These are phyloP conservation scores for Fimicolochytrium jonesii DNA, from an alignment of 192 early-diverging fungal species.

Conservation along the genomic window DNA sequence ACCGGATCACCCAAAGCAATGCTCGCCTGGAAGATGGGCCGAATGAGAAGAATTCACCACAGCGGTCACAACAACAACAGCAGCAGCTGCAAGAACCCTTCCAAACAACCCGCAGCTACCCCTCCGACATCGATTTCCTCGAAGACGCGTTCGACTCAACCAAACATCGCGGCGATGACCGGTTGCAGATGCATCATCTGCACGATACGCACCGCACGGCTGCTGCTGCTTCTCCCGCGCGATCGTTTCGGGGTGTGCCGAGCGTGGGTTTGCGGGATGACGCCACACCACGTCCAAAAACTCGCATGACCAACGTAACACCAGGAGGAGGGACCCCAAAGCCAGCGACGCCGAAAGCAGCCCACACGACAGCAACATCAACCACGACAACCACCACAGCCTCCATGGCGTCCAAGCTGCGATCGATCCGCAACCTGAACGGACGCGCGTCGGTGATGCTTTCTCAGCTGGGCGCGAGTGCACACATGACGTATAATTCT, in stretches of 20 bases:
- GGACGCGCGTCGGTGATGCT: constrained; percentile 11
- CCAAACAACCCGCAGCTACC: constrained; percentile 22
- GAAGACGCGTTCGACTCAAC: constrained; percentile 14
- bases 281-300: background rate
- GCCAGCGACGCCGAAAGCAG: background rate
- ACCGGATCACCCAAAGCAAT: too few species aligned
- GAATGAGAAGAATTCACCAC: too few species aligned
- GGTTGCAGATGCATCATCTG: too few species aligned
- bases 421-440: constrained; percentile 22
- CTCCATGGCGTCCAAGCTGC: background rate
- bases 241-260: too few species aligned
- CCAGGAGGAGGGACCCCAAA: background rate
- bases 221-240: too few species aligned
- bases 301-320: background rate
- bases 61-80: too few species aligned
- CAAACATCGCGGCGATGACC: background rate
- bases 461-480: constrained; percentile 23
- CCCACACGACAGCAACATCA: background rate
- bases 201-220: too few species aligned
- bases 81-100: too few species aligned
- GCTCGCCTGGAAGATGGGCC: too few species aligned
- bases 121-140: constrained; percentile 31
- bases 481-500: constrained; percentile 27
- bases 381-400: background rate
- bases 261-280: too few species aligned